Conservation (phyloP, 306 rosid genomes). For the Prunus kanzakura region DNA sequence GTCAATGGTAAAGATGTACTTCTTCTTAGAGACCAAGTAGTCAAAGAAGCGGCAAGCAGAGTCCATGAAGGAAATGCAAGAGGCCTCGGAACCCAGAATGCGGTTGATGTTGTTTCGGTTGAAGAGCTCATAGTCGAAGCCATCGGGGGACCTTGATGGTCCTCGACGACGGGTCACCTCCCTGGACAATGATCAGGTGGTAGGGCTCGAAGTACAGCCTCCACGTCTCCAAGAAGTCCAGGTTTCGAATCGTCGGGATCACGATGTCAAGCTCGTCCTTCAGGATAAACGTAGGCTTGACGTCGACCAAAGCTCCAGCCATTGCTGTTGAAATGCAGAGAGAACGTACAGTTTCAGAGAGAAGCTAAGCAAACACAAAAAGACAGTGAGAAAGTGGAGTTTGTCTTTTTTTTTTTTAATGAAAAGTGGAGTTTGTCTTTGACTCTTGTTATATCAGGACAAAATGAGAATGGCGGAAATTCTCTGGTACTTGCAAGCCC, state of each 20-base stretch:
- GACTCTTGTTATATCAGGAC: not conserved
- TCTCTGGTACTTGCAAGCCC: too few relatives aligned
- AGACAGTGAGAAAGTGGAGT: not conserved
- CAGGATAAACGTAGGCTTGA: conserved; percentile 38
- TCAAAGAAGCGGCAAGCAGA: conserved; percentile 83
- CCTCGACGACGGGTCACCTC: conserved; percentile 61
- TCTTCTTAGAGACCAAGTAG: conserved; percentile 84
- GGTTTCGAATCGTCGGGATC: conserved; percentile 57
- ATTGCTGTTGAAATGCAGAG: conserved; percentile 26
- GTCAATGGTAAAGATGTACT: conserved; percentile 79
- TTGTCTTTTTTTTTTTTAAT: not conserved
- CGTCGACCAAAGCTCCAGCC: conserved; percentile 35
- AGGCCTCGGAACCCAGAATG: conserved; percentile 57
- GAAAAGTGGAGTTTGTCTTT: not conserved
- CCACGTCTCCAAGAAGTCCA: conserved; percentile 90
- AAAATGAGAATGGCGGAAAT: too few relatives aligned
- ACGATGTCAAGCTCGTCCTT: conserved; percentile 83
- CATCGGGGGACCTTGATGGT: conserved; percentile 61
- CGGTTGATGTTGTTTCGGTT: conserved; percentile 56
- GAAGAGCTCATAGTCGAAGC: conserved; percentile 62
- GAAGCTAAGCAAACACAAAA: not conserved
- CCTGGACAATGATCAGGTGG: conserved; percentile 76
- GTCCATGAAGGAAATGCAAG: conserved; percentile 84
- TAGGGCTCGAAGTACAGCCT: conserved; percentile 59
- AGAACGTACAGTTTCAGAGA: not conserved